A percentile compares a stretch with the other conserved stretches of the same genome.
Conservation (phyloP, 495 filamentous ascomycete species). For the Xylaria nigripes region DNA sequence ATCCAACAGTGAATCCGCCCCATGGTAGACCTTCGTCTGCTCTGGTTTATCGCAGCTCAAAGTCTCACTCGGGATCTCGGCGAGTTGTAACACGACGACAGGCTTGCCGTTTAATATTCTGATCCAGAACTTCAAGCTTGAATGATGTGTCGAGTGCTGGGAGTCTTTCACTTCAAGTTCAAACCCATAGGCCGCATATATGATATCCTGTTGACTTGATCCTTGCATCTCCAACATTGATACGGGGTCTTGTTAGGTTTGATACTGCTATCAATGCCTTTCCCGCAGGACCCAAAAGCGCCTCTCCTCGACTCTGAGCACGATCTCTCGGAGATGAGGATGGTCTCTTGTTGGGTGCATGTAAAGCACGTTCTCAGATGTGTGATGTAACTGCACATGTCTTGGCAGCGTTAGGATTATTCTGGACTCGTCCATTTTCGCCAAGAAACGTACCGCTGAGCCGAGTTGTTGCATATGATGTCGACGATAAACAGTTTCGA, state of each 20-base stretch:
- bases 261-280: slow-evolving; percentile 22
- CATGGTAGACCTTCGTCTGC: too few species aligned
- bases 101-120: neutral
- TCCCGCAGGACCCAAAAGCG: slow-evolving; percentile 33
- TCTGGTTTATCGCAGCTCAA: neutral
- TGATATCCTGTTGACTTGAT: slow-evolving; percentile 14
- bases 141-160: neutral
- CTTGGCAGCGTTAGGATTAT: slow-evolving; percentile 9
- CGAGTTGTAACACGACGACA: neutral
- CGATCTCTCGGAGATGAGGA: slow-evolving; percentile 37
- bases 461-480: neutral
- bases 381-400: slow-evolving; percentile 37
- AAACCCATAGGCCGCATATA: neutral
- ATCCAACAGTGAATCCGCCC: neutral
- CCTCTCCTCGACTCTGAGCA: slow-evolving; percentile 29
- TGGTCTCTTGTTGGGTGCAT: slow-evolving; percentile 32
- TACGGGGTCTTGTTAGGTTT: slow-evolving; percentile 22
- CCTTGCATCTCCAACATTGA: slow-evolving; percentile 37
- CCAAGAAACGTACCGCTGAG: slow-evolving; percentile 1
- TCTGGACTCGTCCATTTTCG: neutral
- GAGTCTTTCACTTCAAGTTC: neutral
- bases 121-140: neutral
- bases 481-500: neutral
- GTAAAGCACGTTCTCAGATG: slow-evolving; percentile 32
- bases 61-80: neutral